Evolutionary conservation across 768 basidiomycete species (phyloP), one percentile per base, ranked within the genome.

Genomic region (Rickenella mellea): DNA sequence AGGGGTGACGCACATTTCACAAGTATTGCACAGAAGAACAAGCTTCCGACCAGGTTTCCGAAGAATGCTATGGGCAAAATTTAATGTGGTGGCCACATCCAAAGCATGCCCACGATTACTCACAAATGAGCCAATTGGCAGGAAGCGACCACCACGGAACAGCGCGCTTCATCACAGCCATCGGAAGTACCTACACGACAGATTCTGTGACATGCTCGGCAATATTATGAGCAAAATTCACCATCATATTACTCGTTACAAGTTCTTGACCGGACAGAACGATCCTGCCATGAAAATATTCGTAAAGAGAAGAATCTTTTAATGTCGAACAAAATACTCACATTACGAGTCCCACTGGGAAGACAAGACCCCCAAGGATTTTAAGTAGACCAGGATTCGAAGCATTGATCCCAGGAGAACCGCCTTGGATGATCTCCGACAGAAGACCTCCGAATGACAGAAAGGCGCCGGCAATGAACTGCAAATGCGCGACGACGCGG

Each of bases 261-360:
- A 86, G 68, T 44, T 86, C 83, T 32, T 76, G 66, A 2, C 78
- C 78, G 59, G 83, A 78, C 11, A 85, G 62, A 11, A 81, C 70
- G 46, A 86, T 83, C 83, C 83, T 85, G 48, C 11, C 15, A 10
- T 29, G 17, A 27, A 27, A 41, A 5, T 7, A 19, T n/a, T 32
- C 20, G 4, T n/a, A 27, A 10, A 39, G 27, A 27, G 38, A 38
- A 22, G 6, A 17, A 15, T 6, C n/a, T 7, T 39, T 39, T 22
- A 6, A 15, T 12, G 10, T 30, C 41, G 15, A 28, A 42, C 19
- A 9, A 30, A 27, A 6, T 12, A 15, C 14, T 17, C 51, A 84
- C 83, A 85, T 85, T 42, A 80, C 77, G 64, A 85, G 73, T 53
- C 83, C 83, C 2, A 81, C 78, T 7, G 83, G 83, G 56, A 85